Base-by-base conservation (phyloP, 495 filamentous ascomycete genomes). In the Penicillium turbatum region DNA sequence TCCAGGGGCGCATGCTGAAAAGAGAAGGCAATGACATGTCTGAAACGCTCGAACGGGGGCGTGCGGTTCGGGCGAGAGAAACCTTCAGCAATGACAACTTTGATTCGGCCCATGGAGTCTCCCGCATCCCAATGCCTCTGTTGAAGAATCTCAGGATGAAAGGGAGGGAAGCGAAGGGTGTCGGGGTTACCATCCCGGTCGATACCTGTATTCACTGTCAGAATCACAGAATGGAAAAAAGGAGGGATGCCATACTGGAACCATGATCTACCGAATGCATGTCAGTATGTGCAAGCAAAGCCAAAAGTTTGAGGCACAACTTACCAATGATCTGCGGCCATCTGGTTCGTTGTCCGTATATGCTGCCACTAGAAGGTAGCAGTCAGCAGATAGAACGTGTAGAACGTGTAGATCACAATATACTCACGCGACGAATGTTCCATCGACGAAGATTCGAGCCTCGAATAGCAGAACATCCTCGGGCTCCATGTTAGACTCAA, bases 1-100 rank as follows among this genome's bases (percentile, higher is more conserved):
- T 87, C 88, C 85, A 88, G 68, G 6, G 90, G 90, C 41, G 87
- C 89, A 78, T 92, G 89, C 63, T 93, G 89, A 59, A 95, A 96
- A 6, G 89, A 85, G 65, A 96, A 91, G 5, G 79, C 79, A 41
- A 92, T 81, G 19, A 90, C 64, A 65, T 91, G 87, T 60, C 84
- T 87, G 57, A 88, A 77, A 37, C 84, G 72, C 58, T 90, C 84
- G 52, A 90, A 86, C 0, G 82, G 82, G 10, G 68, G 71, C n/a
- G 60, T 66, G 31, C 72, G 66, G 46, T 72, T 60, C 5, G 69
- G 72, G 19, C 74, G 70, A 51, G 69, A 54, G 56, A 89, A 86
- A 0, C 88, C 89, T 55, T 93, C 89, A 19, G 86, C 79, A 48
- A 96, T 82, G 30, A 92, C 63, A n/a, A 95, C 70, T 65, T 86